phyloP scores from a whole-genome alignment of 805 yeast genomes.

The Candida ortonii region DNA sequence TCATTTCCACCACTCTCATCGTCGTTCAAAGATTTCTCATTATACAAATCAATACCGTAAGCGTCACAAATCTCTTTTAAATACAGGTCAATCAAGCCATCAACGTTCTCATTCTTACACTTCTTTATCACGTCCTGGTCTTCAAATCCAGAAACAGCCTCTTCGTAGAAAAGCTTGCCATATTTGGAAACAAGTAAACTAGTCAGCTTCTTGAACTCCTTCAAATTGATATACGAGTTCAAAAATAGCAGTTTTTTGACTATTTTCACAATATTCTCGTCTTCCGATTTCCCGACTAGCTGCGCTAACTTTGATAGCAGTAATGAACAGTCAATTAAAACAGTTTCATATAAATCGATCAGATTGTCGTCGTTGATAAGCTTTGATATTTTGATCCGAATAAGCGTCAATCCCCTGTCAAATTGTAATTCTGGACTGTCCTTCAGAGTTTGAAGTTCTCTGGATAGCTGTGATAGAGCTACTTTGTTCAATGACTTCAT shows the following conservation, averaged over 20 bases:
- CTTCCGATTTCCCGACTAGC: constrained; percentile 17
- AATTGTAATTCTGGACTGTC: constrained; percentile 16
- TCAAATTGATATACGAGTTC: constrained; percentile 20
- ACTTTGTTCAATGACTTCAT: constrained; percentile 26
- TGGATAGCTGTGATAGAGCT: constrained; percentile 21
- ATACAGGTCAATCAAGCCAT: constrained; percentile 25
- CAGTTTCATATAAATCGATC: constrained; percentile 23
- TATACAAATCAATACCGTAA: constrained; percentile 28
- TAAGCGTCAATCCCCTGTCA: constrained; percentile 22
- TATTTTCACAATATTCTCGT: constrained; percentile 14
- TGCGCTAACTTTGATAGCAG: constrained; percentile 22
- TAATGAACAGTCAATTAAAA: constrained; percentile 24
- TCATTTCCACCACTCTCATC: constrained; percentile 8
- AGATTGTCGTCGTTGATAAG: constrained; percentile 26
- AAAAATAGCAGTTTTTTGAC: constrained; percentile 20
- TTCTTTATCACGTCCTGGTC: constrained; percentile 22
- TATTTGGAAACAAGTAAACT: constrained; percentile 21
- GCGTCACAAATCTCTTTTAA: constrained; percentile 29
- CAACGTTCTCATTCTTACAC: constrained; percentile 29
- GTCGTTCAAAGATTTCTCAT: constrained; percentile 12
- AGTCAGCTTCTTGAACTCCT: constrained; percentile 25
- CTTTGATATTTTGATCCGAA: constrained; percentile 21
- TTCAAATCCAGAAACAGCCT: constrained; percentile 14
- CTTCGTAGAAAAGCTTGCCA: constrained; percentile 26
- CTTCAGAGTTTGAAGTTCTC: constrained; percentile 17